Base-by-base conservation (phyloP, 208 protist genomes). In the Sergeia podlipaevii region DNA sequence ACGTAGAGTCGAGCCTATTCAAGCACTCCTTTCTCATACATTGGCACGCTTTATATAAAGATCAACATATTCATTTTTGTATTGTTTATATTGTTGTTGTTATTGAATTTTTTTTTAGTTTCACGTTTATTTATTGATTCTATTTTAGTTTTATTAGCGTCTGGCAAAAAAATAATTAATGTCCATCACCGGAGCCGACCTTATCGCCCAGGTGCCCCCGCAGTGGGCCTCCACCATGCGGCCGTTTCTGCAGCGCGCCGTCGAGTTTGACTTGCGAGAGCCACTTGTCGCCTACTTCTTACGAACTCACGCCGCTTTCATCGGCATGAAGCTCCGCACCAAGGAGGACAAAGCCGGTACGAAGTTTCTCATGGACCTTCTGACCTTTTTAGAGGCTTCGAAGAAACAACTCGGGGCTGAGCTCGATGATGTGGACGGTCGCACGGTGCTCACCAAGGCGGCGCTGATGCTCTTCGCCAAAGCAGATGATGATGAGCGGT, bases 401-500 rank as follows among this genome's bases (percentile, higher is more conserved):
- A 76, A 77, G 37, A 43, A 66, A 37, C 33, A 24, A 0, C 67
- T 91, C n/a, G 59, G 44, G 4, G 8, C 26, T 5, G 44, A 68
- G 20, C 60, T 89, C 11, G 54, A 64, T 6, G 65, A 53, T 8
- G 61, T 68, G 4, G 74, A 85, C 30, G 82, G 82, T n/a, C 69
- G 79, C 5, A 89, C 80, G 0, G 54, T 81, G 18, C 57, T 93
- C 17, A 90, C 82, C 5, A 62, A 70, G 20, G 70, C 62, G 21
- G 86, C 74, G 1, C 57, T 93, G 15, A 81, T 77, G 71, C 58
- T 93, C 18, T 93, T 93, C 42, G 36, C 74, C 4, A 58, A 62
- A n/a, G 86, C 82, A n/a, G 86, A 93, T 48, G 80, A 90, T 39
- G 77, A 60, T 29, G 86, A 93, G 62, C 69, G 79, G 20, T 74